A percentile compares a stretch with the other conserved stretches of the same genome.
These are phyloP conservation scores for Lactarius sp. DNA, from an alignment of 768 basidiomycete genomes.

Conservation along the genomic window DNA sequence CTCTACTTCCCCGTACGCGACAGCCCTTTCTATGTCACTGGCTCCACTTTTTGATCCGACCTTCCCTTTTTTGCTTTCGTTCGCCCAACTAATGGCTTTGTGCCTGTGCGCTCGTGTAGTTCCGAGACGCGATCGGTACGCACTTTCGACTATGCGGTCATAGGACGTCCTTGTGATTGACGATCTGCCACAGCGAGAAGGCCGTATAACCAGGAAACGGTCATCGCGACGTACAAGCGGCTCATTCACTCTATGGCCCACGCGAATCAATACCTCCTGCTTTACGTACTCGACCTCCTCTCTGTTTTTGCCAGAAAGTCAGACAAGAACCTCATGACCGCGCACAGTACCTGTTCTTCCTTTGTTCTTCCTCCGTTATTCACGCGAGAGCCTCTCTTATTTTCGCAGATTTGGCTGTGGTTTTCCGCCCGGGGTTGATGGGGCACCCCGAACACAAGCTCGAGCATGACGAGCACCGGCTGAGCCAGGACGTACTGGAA, in stretches of 20 bases:
- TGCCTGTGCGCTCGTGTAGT: conserved; percentile 39
- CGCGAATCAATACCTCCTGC: conserved; percentile 90
- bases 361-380: not conserved
- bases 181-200: conserved; percentile 48
- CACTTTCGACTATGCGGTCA: not conserved
- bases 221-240: conserved; percentile 74
- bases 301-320: conserved; percentile 91
- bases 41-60: conserved; percentile 21
- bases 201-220: conserved; percentile 63
- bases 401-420: conserved; percentile 81
- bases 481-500: conserved; percentile 87
- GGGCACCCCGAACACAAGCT: conserved; percentile 86
- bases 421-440: conserved; percentile 93
- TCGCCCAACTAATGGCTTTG: not conserved
- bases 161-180: conserved; percentile 2
- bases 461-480: conserved; percentile 77
- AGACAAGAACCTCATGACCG: conserved; percentile 93
- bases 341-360: conserved; percentile 63
- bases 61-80: conserved; percentile 10
- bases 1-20: conserved; percentile 82
- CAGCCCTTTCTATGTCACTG: conserved; percentile 1
- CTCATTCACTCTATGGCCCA: conserved; percentile 83
- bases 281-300: conserved; percentile 93
- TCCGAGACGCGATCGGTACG: conserved; percentile 74
- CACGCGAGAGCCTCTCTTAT: not conserved